phyloP scores from a whole-genome alignment of 2,329 filamentous ascomycete species.

The Aspergillus floridensis region DNA sequence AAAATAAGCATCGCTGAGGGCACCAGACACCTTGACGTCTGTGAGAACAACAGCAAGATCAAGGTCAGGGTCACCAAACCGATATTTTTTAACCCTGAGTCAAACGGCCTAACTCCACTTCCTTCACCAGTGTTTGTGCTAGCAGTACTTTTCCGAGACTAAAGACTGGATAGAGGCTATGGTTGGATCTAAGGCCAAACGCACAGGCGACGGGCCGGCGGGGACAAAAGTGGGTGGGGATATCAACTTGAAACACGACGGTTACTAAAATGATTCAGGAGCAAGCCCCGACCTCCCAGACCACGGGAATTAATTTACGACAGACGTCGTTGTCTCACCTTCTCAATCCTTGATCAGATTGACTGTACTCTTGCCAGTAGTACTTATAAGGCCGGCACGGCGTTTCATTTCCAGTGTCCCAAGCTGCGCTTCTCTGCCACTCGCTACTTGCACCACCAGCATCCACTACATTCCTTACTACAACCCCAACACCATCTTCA shows the following conservation, averaged over 20 bases:
- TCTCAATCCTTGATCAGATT: neutral
- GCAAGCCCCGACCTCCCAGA: neutral
- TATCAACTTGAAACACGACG: neutral
- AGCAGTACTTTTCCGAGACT: neutral
- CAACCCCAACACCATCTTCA: neutral
- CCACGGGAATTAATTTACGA: neutral
- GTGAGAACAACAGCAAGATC: neutral
- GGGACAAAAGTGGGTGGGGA: neutral
- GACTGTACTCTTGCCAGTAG: neutral
- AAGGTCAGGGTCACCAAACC: neutral
- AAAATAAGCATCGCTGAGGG: neutral
- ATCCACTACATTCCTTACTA: neutral
- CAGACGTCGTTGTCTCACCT: neutral
- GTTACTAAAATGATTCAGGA: neutral
- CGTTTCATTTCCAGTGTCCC: neutral
- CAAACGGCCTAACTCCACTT: neutral
- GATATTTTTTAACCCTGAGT: neutral
- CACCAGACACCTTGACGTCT: neutral
- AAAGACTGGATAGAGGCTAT: neutral
- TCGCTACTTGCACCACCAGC: neutral
- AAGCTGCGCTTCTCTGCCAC: neutral
- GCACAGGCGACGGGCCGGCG: neutral
- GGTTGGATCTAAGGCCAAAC: neutral
- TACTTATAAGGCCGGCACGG: neutral
- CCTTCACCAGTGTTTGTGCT: neutral